Conservation (phyloP, 257 asterid species). For the Nicotiana paniculata region DNA sequence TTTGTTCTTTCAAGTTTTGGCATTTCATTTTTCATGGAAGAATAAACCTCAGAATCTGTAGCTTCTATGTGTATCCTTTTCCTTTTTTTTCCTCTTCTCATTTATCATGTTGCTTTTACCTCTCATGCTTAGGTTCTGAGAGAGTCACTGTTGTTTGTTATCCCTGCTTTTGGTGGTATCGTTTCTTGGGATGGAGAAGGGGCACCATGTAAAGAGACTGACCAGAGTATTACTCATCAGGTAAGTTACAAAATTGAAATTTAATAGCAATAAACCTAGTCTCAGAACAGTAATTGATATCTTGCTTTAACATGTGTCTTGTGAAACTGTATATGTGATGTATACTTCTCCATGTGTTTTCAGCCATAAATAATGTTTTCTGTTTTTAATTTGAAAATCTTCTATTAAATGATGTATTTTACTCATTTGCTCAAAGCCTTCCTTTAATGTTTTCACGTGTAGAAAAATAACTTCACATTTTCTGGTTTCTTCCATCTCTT, state of each 20-base stretch:
- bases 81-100: background rate
- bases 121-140: constrained; percentile 68
- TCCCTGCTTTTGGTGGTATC: constrained; percentile 90
- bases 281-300: background rate
- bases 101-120: background rate
- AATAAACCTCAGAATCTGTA: background rate
- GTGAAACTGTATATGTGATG: background rate
- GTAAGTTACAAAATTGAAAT: constrained; percentile 18
- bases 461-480: background rate
- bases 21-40: background rate
- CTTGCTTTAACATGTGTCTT: background rate
- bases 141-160: constrained; percentile 77
- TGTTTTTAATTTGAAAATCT: background rate
- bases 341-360: background rate
- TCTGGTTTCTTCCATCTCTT: background rate
- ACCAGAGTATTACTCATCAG: constrained; percentile 84
- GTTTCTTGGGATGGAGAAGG: constrained; percentile 99
- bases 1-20: background rate
- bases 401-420: background rate
- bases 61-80: background rate
- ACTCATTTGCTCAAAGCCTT: background rate
- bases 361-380: background rate
- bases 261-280: background rate
- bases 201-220: constrained; percentile 82
- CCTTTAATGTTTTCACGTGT: background rate